phyloP scores from a whole-genome alignment of 768 basidiomycete genomes.

The Sutorius australiensis region DNA sequence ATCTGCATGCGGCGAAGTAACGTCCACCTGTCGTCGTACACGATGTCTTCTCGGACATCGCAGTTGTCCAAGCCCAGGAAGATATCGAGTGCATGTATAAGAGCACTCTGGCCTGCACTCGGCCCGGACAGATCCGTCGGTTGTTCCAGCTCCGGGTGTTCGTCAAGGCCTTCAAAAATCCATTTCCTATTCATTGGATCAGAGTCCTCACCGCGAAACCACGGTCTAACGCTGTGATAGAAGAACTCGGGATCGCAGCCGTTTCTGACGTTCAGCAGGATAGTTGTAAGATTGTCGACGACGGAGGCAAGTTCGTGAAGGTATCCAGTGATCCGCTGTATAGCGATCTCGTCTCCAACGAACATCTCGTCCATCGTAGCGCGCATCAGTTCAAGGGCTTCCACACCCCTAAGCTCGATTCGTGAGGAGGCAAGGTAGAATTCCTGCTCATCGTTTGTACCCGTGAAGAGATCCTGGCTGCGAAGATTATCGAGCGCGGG shows the following conservation, averaged over 20 bases:
- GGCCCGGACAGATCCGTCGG: slow-evolving; percentile 67
- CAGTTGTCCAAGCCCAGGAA: slow-evolving; percentile 65
- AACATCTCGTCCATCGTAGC: slow-evolving; percentile 85
- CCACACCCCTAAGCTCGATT: slow-evolving; percentile 82
- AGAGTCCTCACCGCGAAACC: slow-evolving; percentile 73
- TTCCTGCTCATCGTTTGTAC: slow-evolving; percentile 73
- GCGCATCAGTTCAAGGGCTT: slow-evolving; percentile 83
- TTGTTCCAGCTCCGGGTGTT: slow-evolving; percentile 39
- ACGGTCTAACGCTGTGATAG: slow-evolving; percentile 70
- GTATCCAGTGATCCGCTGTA: slow-evolving; percentile 60
- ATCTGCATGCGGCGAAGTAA: slow-evolving; percentile 71
- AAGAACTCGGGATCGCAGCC: slow-evolving; percentile 73
- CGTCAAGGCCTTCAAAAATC: slow-evolving; percentile 59
- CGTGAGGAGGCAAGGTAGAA: slow-evolving; percentile 86
- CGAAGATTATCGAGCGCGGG: slow-evolving; percentile 57
- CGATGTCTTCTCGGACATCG: slow-evolving; percentile 18
- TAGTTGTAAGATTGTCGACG: slow-evolving; percentile 56
- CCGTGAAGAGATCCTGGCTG: slow-evolving; percentile 69
- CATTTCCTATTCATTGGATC: slow-evolving; percentile 42
- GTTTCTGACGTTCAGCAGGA: slow-evolving; percentile 62
- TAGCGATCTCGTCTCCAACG: slow-evolving; percentile 63
- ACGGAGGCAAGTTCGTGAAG: slow-evolving; percentile 59
- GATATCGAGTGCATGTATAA: slow-evolving; percentile 70
- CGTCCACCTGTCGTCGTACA: slow-evolving; percentile 22
- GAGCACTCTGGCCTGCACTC: slow-evolving; percentile 77